Evolutionary conservation across 225 moss, liverwort and hornwort genomes (phyloP).

Genomic region (Marchantia polymorpha): DNA sequence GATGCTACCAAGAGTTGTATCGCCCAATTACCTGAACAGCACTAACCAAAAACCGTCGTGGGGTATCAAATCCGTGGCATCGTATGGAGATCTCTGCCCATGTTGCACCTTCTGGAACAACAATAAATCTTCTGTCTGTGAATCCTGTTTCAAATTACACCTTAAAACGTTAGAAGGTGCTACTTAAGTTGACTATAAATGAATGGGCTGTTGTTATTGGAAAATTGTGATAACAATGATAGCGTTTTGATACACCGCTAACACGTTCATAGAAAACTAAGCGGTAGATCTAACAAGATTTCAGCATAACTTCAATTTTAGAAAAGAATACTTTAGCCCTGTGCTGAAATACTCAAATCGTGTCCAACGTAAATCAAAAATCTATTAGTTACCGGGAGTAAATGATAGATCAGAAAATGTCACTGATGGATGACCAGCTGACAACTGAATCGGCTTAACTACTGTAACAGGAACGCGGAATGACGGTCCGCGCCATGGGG

Average conservation of each 20-base stretch:
- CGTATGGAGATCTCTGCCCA: constrained; percentile 89
- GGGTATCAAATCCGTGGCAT: constrained; percentile 85
- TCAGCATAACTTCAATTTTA: too few species aligned
- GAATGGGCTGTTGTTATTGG: too few species aligned
- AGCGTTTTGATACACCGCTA: too few species aligned
- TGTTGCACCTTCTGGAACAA: constrained; percentile 89
- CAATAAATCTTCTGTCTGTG: constrained; percentile 81
- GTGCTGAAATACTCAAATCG: not conserved
- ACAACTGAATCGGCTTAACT: constrained; percentile 73
- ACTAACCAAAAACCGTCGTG: constrained; percentile 74
- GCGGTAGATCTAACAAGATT: too few species aligned
- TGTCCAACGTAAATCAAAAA: not conserved
- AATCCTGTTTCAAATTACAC: constrained; percentile 52
- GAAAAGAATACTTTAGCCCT: too few species aligned
- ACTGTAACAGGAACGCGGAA: constrained; percentile 88
- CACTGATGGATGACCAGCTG: constrained; percentile 51
- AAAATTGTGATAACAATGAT: too few species aligned
- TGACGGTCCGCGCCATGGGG: constrained; percentile 90
- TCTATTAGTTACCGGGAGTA: constrained; percentile 58
- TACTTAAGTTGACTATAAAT: not conserved
- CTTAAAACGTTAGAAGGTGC: not conserved
- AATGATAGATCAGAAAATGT: constrained; percentile 76
- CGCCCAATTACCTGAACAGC: constrained; percentile 53
- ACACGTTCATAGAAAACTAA: too few species aligned
- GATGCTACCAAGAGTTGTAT: not conserved